These are phyloP conservation scores for Talaromyces proteolyticus DNA, from an alignment of 495 filamentous ascomycete species.

Conservation along the genomic window DNA sequence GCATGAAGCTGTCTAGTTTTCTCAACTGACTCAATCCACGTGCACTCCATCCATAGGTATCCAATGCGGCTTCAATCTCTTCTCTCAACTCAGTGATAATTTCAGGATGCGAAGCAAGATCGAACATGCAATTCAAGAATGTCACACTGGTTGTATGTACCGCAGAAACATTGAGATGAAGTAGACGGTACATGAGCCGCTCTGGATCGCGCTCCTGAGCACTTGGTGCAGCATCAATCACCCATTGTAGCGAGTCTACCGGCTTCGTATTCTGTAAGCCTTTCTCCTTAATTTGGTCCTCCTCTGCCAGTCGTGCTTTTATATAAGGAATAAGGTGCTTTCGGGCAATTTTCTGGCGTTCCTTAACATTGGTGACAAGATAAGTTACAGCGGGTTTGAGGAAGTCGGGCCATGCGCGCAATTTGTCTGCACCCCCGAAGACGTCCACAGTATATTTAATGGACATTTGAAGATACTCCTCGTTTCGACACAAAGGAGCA, in stretches of 20 bases:
- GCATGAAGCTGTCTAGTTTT: slow-evolving; percentile 40
- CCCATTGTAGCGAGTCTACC: not conserved
- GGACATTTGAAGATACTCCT: slow-evolving; percentile 4
- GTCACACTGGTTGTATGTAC: slow-evolving; percentile 1
- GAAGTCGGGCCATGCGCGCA: slow-evolving; percentile 27
- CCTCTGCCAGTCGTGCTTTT: not conserved
- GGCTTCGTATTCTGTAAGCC: no score
- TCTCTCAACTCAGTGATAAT: slow-evolving; percentile 2
- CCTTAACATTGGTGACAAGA: not conserved
- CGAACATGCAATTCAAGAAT: slow-evolving; percentile 1
- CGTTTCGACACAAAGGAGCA: slow-evolving; percentile 1
- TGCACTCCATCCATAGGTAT: slow-evolving; percentile 7
- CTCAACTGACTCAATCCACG: slow-evolving; percentile 9
- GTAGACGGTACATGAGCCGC: not conserved
- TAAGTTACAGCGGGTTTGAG: slow-evolving; percentile 8
- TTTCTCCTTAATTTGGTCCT: not conserved
- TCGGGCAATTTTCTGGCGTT: not conserved
- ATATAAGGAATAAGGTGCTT: not conserved
- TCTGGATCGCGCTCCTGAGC: not conserved
- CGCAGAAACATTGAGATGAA: slow-evolving; percentile 2
- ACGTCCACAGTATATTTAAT: slow-evolving; percentile 2
- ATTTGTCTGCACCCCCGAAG: slow-evolving; percentile 19
- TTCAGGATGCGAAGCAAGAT: slow-evolving; percentile 4
- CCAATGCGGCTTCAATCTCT: not conserved
- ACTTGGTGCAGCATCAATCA: not conserved